These are phyloP conservation scores for Globisporangium nodosum DNA, from an alignment of 352 stramenopile genomes.

Conservation along the genomic window DNA sequence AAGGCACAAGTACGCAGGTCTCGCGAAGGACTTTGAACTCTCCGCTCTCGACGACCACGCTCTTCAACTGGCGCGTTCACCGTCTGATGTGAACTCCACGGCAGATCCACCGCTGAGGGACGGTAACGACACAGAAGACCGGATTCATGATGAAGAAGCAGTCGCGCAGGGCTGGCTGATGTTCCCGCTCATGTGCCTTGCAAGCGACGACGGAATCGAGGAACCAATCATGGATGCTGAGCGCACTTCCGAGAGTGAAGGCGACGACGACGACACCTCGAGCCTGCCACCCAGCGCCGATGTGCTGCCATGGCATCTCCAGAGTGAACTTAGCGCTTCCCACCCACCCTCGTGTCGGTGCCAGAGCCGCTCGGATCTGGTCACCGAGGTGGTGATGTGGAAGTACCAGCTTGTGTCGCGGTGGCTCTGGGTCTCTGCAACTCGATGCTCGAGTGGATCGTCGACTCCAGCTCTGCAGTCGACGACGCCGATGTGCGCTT, in stretches of 20 bases:
- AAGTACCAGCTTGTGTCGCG: slow-evolving; percentile 19
- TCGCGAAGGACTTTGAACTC: not conserved
- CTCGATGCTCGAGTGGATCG: not conserved
- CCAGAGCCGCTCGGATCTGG: slow-evolving; percentile 12
- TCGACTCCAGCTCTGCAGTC: too few species aligned
- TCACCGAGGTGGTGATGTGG: slow-evolving; percentile 10
- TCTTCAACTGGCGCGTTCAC: too few species aligned
- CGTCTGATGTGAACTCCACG: too few species aligned
- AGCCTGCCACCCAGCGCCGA: not conserved
- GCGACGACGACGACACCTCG: not conserved
- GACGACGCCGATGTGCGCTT: not conserved
- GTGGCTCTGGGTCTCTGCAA: slow-evolving; percentile 25
- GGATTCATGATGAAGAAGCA: not conserved
- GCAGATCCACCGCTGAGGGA: too few species aligned
- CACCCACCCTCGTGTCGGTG: slow-evolving; percentile 23
- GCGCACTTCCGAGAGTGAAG: not conserved
- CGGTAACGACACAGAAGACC: not conserved
- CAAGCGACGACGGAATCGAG: not conserved
- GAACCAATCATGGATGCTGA: too few species aligned
- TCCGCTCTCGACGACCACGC: not conserved
- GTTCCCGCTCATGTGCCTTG: slow-evolving; percentile 1
- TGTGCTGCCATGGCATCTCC: slow-evolving; percentile 23
- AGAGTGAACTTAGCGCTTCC: slow-evolving; percentile 22
- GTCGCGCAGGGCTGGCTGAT: slow-evolving; percentile 1
- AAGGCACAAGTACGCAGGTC: not conserved